Conservation (phyloP, 2,329 filamentous ascomycete genomes). For the Microsporum audouinii region DNA sequence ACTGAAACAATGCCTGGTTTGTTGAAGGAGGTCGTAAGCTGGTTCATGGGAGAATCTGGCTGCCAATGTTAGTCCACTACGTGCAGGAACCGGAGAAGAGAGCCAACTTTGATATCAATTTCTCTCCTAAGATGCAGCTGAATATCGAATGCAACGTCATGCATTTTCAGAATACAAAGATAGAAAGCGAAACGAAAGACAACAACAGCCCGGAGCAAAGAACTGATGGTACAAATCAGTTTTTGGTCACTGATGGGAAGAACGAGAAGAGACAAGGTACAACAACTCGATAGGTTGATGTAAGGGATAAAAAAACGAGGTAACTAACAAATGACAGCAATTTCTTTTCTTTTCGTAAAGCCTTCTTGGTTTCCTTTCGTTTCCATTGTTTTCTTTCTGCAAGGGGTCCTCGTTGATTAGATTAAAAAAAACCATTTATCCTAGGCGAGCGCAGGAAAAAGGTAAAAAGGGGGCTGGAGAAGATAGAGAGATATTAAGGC, state of each 20-base stretch:
- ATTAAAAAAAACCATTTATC: background rate
- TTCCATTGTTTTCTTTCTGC: background rate
- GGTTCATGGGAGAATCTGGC: background rate
- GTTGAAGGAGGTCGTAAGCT: background rate
- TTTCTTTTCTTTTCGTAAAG: background rate
- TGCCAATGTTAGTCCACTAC: background rate
- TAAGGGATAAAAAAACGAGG: background rate
- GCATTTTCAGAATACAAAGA: background rate
- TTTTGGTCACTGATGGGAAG: background rate
- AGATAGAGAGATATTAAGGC: background rate
- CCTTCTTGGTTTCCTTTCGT: background rate
- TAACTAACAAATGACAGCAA: background rate
- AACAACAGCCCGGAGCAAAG: background rate
- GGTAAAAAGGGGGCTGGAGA: background rate
- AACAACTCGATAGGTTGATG: background rate
- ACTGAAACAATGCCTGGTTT: background rate
- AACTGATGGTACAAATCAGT: background rate
- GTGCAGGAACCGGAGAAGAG: background rate
- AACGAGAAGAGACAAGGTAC: background rate
- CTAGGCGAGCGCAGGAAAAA: background rate
- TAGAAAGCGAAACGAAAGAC: background rate
- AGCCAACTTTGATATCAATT: background rate
- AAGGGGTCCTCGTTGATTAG: background rate
- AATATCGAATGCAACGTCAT: background rate
- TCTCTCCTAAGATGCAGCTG: background rate